A percentile compares a stretch with the other conserved stretches of the same genome.
Conservation (phyloP, 2,329 filamentous ascomycete species). For the Colletotrichum tropicale region DNA sequence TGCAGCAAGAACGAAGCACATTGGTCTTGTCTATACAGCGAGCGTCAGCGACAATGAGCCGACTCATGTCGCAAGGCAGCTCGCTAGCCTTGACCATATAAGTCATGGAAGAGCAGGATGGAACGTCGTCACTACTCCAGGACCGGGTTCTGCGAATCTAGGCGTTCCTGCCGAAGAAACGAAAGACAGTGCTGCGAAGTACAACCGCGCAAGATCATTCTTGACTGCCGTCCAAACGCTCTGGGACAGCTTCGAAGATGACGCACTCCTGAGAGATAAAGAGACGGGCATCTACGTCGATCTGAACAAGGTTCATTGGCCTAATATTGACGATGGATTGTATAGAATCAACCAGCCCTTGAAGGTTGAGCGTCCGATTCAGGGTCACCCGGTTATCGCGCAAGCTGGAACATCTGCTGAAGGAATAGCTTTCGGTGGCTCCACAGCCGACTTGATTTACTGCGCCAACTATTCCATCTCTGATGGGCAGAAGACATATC, state of each 20-base stretch:
- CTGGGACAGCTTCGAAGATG: neutral
- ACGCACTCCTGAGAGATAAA: neutral
- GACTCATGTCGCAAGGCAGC: neutral
- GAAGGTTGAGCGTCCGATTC: slow-evolving; percentile 1
- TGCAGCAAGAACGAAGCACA: neutral
- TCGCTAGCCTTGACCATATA: neutral
- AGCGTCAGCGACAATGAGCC: slow-evolving; percentile 14
- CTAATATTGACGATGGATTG: neutral
- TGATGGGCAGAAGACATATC: slow-evolving; percentile 6
- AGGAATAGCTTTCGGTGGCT: neutral
- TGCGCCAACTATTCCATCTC: slow-evolving; percentile 15
- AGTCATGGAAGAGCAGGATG: neutral
- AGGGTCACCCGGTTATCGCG: slow-evolving; percentile 8
- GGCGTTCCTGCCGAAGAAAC: neutral
- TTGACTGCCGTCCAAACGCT: neutral
- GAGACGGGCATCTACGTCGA: neutral
- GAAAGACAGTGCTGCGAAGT: neutral
- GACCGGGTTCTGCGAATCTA: neutral
- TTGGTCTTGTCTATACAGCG: neutral
- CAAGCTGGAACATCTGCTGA: slow-evolving; percentile 8
- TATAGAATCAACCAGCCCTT: slow-evolving; percentile 4
- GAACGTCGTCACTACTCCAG: neutral
- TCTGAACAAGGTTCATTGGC: neutral
- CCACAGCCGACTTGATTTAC: slow-evolving; percentile 8
- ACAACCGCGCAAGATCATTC: neutral